Base-by-base conservation (phyloP, 345 rosid species). In the Eucalyptus sp. region DNA sequence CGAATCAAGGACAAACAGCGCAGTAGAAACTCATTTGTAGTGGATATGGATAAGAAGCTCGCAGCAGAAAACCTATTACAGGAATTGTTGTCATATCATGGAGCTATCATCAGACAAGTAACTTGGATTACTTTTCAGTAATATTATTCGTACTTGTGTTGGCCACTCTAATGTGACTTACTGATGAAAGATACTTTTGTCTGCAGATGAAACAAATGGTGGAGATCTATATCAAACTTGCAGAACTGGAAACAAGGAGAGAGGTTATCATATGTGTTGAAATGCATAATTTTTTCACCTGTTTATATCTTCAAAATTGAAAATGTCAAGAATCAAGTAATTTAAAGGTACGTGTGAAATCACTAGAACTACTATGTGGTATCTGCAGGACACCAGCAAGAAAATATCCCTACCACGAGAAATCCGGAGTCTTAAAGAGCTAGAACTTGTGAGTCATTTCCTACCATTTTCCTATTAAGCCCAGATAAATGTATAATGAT, bases 1-100 rank as follows among this genome's bases (percentile, higher is more conserved):
- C 98, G 99, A 50, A 94, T 97, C 94, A 97, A 96, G 94, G 97
- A 97, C 88, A 96, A 95, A 91, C 99, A 96, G 91, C 97, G 95
- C 49, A 97, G 94, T 89, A 96, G 96, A 94, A 97, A 94, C 92
- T 97, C 98, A 86, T 97, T 95, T 89, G 96, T 97, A 90, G 99
- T 94, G 86, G 99, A 97, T 91, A 91, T 90, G 91, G 99, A 97
- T 92, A 97, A 97, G 92, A 97, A 96, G 93, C 92, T 92, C 89
- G 96, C 98, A 41, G 99, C 99, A 86, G 96, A 95, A 93, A 94
- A 93, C 89, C 96, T 97, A 87, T 92, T 97, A 88, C 92, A 91
- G 88, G 98, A 97, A 92, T 91, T 97, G 86, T 94, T 92, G 80
- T 89, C 94, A 29, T 90, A 92, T 91, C 99, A 96, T 88, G 96